A percentile compares a stretch with the other conserved stretches of the same genome.
phyloP scores from a whole-genome alignment of 1,284 basidiomycete genomes.

The Pseudozyma hubeiensis region DNA sequence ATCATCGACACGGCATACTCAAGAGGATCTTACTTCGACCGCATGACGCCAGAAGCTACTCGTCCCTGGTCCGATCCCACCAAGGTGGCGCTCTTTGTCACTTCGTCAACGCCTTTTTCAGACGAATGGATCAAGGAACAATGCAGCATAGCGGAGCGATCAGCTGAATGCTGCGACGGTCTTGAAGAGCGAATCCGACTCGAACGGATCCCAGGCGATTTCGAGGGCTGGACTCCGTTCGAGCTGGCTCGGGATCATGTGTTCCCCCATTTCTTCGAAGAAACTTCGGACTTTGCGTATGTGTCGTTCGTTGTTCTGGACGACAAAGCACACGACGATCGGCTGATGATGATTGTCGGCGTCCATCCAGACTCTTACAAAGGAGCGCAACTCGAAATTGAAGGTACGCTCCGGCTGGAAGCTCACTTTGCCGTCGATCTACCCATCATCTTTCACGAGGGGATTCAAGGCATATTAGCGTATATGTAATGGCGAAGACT shows the following conservation, averaged over 20 bases:
- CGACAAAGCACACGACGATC: slow-evolving; percentile 12
- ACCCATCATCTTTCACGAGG: slow-evolving; percentile 12
- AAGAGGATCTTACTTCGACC: no score
- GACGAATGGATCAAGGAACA: slow-evolving; percentile 2
- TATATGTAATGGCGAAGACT: neutral
- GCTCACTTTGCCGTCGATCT: slow-evolving; percentile 9
- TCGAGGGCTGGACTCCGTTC: slow-evolving; percentile 12
- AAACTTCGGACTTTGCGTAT: neutral
- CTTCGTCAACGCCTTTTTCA: neutral
- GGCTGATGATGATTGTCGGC: slow-evolving; percentile 2
- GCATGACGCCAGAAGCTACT: no score
- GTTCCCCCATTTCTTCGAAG: neutral
- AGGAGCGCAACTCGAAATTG: slow-evolving; percentile 1
- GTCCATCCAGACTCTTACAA: slow-evolving; percentile 10
- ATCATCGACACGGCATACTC: no score
- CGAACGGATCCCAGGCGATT: slow-evolving; percentile 4
- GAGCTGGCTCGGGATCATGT: slow-evolving; percentile 13
- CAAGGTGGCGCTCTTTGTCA: slow-evolving; percentile 10
- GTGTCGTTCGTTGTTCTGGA: slow-evolving; percentile 11
- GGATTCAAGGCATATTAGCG: slow-evolving; percentile 1
- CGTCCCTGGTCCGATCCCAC: no score
- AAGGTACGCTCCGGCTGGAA: slow-evolving; percentile 5
- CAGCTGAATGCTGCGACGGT: neutral
- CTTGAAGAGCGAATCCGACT: slow-evolving; percentile 2
- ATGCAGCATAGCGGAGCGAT: slow-evolving; percentile 6